These are phyloP conservation scores for Xylaria polymorpha DNA, from an alignment of 2,329 filamentous ascomycete genomes.

Conservation along the genomic window DNA sequence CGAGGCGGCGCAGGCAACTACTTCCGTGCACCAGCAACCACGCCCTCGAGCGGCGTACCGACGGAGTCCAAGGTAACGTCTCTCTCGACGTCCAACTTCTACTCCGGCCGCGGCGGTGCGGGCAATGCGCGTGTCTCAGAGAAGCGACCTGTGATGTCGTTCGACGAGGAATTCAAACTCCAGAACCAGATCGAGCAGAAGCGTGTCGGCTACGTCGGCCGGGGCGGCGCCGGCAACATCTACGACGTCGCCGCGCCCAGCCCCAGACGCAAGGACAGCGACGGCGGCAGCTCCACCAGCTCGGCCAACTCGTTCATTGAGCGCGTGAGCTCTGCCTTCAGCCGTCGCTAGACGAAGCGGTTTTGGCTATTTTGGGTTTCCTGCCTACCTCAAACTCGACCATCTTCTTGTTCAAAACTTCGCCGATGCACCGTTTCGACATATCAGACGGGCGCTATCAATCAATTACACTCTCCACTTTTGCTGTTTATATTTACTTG, in stretches of 20 bases:
- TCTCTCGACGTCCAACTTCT: slow-evolving; percentile 63
- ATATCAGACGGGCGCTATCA: neutral
- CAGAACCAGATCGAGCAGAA: slow-evolving; percentile 64
- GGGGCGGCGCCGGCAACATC: slow-evolving; percentile 72
- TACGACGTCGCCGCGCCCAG: slow-evolving; percentile 44
- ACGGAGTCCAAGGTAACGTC: slow-evolving; percentile 58
- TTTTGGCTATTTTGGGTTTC: neutral
- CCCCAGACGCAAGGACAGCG: slow-evolving; percentile 34
- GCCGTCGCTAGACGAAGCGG: slow-evolving; percentile 42
- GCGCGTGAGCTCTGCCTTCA: slow-evolving; percentile 54
- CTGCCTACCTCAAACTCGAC: neutral
- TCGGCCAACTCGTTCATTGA: slow-evolving; percentile 52
- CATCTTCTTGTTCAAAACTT: neutral
- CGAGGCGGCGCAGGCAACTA: slow-evolving; percentile 69
- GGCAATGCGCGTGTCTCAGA: slow-evolving; percentile 69
- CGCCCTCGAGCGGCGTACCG: slow-evolving; percentile 58
- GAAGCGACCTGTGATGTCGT: slow-evolving; percentile 69
- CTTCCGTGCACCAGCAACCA: slow-evolving; percentile 59
- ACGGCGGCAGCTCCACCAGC: slow-evolving; percentile 46
- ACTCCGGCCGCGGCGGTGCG: slow-evolving; percentile 74
- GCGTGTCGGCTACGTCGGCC: slow-evolving; percentile 69
- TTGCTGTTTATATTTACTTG: slow-evolving; percentile 5
- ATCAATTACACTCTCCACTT: slow-evolving; percentile 5
- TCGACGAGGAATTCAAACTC: slow-evolving; percentile 73
- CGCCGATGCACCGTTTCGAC: neutral